phyloP scores from a whole-genome alignment of 768 basidiomycete species.

The Tubosaeta brunneosetosa region DNA sequence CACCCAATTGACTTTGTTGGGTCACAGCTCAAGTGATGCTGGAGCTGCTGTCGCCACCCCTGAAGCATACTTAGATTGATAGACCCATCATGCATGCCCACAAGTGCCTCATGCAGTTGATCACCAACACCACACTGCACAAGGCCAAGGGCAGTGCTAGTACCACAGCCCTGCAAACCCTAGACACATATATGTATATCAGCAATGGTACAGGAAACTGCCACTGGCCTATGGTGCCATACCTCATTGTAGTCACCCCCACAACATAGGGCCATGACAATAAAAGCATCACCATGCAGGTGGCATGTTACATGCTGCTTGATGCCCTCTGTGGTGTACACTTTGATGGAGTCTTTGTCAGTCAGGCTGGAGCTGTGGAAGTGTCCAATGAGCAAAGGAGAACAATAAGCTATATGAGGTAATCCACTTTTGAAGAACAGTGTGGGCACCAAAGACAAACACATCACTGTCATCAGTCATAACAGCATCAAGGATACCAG shows the following conservation, averaged over 20 bases:
- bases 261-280: not conserved
- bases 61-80: not conserved
- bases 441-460: constrained; percentile 2
- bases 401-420: too few species aligned
- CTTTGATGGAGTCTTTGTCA: not conserved
- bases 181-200: not conserved
- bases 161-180: not conserved
- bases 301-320: constrained; percentile 11
- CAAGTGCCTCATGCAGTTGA: not conserved
- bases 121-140: not conserved
- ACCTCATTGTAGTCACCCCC: constrained; percentile 18
- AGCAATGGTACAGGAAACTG: not conserved
- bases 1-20: not conserved
- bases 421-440: constrained; percentile 3
- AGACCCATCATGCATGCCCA: too few species aligned
- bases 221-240: not conserved
- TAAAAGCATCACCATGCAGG: not conserved
- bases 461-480: constrained; percentile 1
- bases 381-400: not conserved
- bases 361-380: not conserved
- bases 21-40: not conserved
- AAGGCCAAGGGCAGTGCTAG: not conserved
- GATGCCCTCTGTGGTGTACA: not conserved
- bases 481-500: not conserved
- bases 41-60: not conserved